Conservation (phyloP, 73 alveolate genomes). For the Effrenium voratum region DNA sequence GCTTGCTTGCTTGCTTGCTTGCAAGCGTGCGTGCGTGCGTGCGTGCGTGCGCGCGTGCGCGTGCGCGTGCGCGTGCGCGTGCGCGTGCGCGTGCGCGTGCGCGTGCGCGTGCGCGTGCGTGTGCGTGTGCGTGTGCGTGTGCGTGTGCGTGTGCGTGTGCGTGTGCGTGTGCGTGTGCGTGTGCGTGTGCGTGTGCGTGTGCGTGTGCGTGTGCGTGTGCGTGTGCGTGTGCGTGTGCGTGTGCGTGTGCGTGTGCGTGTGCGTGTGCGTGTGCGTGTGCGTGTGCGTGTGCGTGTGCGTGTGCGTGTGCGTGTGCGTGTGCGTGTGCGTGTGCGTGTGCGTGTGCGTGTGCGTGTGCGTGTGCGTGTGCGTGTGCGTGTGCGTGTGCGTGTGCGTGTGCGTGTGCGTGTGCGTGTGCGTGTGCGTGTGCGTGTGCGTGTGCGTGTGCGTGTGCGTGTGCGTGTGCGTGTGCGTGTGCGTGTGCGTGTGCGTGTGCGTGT, state of each 20-base stretch:
- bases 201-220: too few species aligned
- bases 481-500: too few species aligned
- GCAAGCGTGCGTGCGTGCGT: too few species aligned
- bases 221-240: not conserved
- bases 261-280: conserved; percentile 13
- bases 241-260: conserved; percentile 10
- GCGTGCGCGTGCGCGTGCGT: too few species aligned
- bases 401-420: conserved; percentile 10
- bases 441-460: conserved; percentile 13
- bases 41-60: too few species aligned
- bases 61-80: too few species aligned
- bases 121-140: too few species aligned
- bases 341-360: conserved; percentile 10
- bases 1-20: too few species aligned
- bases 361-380: conserved; percentile 10
- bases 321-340: conserved; percentile 13
- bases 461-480: conserved; percentile 3
- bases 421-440: not conserved
- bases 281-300: conserved; percentile 10
- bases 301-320: conserved; percentile 10
- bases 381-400: conserved; percentile 13
- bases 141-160: too few species aligned
- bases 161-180: too few species aligned
- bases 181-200: too few species aligned
- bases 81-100: too few species aligned